A percentile compares a stretch with the other conserved stretches of the same genome.
Evolutionary conservation across 306 rosid genomes (phyloP).

Genomic region (Dicorynia guianensis): DNA sequence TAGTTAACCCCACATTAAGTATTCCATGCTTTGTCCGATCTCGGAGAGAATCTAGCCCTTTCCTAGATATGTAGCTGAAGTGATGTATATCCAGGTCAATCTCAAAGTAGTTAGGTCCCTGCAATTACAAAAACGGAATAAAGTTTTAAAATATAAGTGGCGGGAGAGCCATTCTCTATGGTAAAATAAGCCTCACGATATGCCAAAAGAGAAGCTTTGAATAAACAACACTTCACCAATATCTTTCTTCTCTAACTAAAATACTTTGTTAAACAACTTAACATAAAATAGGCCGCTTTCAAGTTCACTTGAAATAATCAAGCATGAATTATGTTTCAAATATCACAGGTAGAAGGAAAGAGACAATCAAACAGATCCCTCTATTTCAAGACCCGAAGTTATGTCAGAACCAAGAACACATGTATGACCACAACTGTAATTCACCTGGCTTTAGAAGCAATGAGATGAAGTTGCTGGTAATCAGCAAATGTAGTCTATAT

Average conservation of each 20-base stretch:
- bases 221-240: slow-evolving; percentile 1
- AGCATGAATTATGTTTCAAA: no score
- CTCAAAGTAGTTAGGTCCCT: slow-evolving; percentile 94
- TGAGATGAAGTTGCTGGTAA: no score
- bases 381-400: no score
- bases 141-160: not conserved
- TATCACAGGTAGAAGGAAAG: no score
- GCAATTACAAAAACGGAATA: slow-evolving; percentile 32
- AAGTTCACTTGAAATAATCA: no score
- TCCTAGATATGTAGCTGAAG: slow-evolving; percentile 91
- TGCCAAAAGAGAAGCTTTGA: not conserved
- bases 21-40: slow-evolving; percentile 74
- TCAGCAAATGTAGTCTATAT: no score
- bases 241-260: not conserved
- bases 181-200: not conserved
- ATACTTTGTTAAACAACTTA: not conserved
- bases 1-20: slow-evolving; percentile 85
- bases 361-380: no score
- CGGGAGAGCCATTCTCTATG: not conserved
- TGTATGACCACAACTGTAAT: no score
- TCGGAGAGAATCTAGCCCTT: slow-evolving; percentile 84
- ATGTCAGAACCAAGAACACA: no score
- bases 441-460: no score
- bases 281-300: not conserved
- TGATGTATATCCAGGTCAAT: slow-evolving; percentile 94